Percentiles rank a stretch among this genome's conserved stretches.
Evolutionary conservation across 2,329 filamentous ascomycete genomes (phyloP).

Genomic region (Trichoderma lentiforme): DNA sequence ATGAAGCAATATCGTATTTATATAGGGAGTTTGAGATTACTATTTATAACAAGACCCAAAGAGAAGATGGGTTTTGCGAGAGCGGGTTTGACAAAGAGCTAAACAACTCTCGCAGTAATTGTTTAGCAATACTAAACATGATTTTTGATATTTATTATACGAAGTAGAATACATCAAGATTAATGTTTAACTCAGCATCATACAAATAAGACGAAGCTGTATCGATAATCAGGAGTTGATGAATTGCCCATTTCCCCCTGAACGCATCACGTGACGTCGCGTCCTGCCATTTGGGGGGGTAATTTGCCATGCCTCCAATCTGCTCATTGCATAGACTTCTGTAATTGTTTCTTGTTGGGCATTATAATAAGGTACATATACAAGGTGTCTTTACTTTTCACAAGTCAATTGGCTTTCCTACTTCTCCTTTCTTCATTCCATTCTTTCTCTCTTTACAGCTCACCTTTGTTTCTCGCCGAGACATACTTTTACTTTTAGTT

Average conservation of each 20-base stretch:
- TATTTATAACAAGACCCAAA: background rate
- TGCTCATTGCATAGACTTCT: background rate
- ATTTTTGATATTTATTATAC: background rate
- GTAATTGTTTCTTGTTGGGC: background rate
- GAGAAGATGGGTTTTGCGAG: background rate
- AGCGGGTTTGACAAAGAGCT: background rate
- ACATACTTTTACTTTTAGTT: background rate
- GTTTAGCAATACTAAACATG: background rate
- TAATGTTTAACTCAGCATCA: no score
- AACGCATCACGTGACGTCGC: background rate
- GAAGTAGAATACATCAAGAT: background rate
- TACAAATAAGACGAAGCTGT: background rate
- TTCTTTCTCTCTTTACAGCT: constrained; percentile 8
- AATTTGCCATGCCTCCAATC: background rate
- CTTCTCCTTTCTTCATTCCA: background rate
- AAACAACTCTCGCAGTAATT: background rate
- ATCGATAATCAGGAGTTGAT: background rate
- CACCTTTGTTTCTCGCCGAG: background rate
- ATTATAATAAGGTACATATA: constrained; percentile 3
- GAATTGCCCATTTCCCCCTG: constrained; percentile 3
- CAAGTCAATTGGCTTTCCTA: background rate
- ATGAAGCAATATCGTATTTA: background rate
- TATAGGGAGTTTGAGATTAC: background rate
- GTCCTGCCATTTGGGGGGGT: background rate
- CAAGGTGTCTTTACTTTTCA: background rate